These are phyloP conservation scores for Cyberlindnera euphorbiae DNA, from an alignment of 805 yeast species.

Conservation along the genomic window DNA sequence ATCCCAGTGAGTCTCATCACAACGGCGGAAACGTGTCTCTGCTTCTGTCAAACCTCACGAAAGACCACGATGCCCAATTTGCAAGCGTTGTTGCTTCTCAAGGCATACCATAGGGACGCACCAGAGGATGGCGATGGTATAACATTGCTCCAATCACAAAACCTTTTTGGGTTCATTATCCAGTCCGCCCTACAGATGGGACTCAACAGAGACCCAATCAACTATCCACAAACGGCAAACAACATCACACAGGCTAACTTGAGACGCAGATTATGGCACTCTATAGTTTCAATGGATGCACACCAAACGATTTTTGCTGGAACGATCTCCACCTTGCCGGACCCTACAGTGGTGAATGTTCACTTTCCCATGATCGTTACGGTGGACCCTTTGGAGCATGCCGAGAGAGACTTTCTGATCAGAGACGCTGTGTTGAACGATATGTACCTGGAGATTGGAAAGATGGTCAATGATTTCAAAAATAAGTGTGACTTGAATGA, in stretches of 20 bases:
- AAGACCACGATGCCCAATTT: constrained; percentile 34
- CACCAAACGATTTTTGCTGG: constrained; percentile 13
- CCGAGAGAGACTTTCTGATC: constrained; percentile 10
- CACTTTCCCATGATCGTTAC: constrained; percentile 11
- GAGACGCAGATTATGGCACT: constrained; percentile 20
- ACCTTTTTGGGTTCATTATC: constrained; percentile 31
- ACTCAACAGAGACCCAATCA: constrained; percentile 41
- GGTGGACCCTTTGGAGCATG: constrained; percentile 11
- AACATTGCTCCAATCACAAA: constrained; percentile 34
- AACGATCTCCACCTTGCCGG: constrained; percentile 11
- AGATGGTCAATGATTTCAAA: constrained; percentile 11
- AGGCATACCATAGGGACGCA: constrained; percentile 35
- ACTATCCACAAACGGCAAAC: constrained; percentile 13
- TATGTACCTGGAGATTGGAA: constrained; percentile 8
- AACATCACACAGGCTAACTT: constrained; percentile 11
- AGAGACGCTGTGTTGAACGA: constrained; percentile 3
- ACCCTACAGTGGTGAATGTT: constrained; percentile 10
- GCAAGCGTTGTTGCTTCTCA: constrained; percentile 37
- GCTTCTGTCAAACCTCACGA: constrained; percentile 35
- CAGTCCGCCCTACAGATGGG: constrained; percentile 44
- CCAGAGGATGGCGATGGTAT: constrained; percentile 46
- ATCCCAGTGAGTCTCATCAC: constrained; percentile 33
- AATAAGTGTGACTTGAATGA: constrained; percentile 8
- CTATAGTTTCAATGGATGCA: constrained; percentile 13
- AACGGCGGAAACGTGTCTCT: constrained; percentile 36